These are phyloP conservation scores for Starmerella geochares DNA, from an alignment of 805 yeast species.

Conservation along the genomic window DNA sequence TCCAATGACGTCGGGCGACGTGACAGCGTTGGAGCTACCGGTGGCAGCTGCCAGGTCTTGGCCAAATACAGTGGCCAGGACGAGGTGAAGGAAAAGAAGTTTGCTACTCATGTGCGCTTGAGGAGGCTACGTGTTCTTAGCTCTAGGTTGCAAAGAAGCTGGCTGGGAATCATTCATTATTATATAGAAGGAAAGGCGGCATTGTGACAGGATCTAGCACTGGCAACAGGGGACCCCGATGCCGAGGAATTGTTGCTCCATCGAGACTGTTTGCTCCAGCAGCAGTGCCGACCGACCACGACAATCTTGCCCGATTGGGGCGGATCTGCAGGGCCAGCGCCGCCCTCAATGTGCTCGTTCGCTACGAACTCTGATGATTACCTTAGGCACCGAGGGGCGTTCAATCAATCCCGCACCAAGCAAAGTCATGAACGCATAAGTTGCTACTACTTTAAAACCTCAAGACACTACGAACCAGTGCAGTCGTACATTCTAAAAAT, in stretches of 20 bases:
- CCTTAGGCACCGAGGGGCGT: too few species aligned
- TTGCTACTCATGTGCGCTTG: not conserved
- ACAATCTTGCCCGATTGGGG: not conserved
- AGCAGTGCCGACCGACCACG: not conserved
- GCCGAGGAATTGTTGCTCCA: not conserved
- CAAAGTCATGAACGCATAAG: too few species aligned
- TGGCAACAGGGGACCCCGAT: not conserved
- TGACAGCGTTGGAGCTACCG: not conserved
- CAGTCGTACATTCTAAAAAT: too few species aligned
- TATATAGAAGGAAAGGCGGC: not conserved
- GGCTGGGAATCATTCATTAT: not conserved
- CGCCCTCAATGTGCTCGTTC: not conserved
- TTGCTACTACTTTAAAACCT: too few species aligned
- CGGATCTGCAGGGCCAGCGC: not conserved
- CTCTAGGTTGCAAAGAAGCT: not conserved
- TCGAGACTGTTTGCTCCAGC: not conserved
- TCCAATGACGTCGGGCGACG: not conserved
- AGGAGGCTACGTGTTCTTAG: not conserved
- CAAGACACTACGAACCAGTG: too few species aligned
- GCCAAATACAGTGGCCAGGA: constrained; percentile 1
- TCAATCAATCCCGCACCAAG: too few species aligned
- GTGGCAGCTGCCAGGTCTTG: constrained; percentile 1
- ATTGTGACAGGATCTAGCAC: not conserved
- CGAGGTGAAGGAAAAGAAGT: constrained; percentile 3
- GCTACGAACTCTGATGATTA: too few species aligned